Evolutionary conservation across 2,329 filamentous ascomycete species (phyloP), one percentile per base, ranked within the genome.

Genomic region (Anisogramma anomala): DNA sequence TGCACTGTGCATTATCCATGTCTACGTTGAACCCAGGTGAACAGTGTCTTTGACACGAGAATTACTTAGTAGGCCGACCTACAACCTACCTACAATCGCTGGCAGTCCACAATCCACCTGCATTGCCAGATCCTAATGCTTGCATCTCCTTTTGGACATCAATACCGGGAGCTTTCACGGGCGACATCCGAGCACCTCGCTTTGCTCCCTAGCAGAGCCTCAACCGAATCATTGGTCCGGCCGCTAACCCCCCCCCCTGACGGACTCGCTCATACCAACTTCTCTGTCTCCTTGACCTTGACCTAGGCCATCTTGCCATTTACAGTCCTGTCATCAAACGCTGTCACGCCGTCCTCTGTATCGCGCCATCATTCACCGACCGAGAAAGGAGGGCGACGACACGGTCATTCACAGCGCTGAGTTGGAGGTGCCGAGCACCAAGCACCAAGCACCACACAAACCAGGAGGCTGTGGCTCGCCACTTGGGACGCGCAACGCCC

Each of bases 401-500:
- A 17, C 14, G 25, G 27, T 23, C 32, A 34, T 43, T 30, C 22
- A 20, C 19, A 34, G 17, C 14, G 14, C 28, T 17, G 18, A 32
- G 11, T 22, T 13, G 20, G 31, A 27, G 30, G 38, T 15, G 31
- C 31, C 38, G 26, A 30, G 36, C 27, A 40, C 31, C n/a, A 25
- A 25, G 20, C 38, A 34, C 3, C 5, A 5, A 23, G 22, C 22
- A 23, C 22, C 22, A 23, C n/a, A n/a, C n/a, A n/a, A n/a, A n/a
- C n/a, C n/a, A n/a, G n/a, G 8, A 30, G 19, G 39, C 45, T 33
- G 31, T 41, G 38, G 38, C 34, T 35, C 38, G 38, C 22, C 35
- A 44, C 39, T 30, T 23, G 33, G 37, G 22, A 35, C 35, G 41
- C 41, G 45, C 45, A 41, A 30, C 41, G 18, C 36, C 17, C 28